Conservation (phyloP, 148 eudicot species). For the Rhododendron kiyosumense region DNA sequence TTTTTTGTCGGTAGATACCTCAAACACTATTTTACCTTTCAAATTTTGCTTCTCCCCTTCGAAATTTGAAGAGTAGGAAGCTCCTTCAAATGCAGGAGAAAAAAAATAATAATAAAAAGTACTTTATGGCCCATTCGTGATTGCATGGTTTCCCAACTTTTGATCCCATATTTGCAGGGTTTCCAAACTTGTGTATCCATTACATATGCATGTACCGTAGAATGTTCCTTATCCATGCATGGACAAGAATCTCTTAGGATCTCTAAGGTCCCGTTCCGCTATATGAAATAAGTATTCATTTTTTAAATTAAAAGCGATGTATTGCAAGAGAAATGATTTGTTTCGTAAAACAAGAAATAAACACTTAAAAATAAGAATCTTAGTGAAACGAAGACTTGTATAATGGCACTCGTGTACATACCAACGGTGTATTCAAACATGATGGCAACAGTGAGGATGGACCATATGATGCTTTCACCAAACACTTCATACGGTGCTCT, state of each 20-base stretch:
- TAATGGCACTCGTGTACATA: constrained; percentile 19
- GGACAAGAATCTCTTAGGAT: background rate
- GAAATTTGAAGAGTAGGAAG: no score
- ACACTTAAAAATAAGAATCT: no score
- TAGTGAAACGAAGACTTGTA: no score
- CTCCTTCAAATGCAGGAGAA: no score
- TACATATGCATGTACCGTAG: background rate
- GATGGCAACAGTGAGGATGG: constrained; percentile 59
- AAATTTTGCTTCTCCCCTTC: no score
- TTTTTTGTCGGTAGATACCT: no score
- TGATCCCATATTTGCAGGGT: background rate
- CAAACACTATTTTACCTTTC: no score
- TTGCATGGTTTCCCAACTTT: background rate
- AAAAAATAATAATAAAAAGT: no score
- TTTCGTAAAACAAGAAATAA: no score
- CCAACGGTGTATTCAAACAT: constrained; percentile 74
- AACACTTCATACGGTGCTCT: constrained; percentile 43
- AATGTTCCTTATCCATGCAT: background rate
- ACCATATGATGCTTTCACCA: constrained; percentile 57
- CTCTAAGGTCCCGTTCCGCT: background rate
- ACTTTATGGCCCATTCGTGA: background rate
- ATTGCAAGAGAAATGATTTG: no score
- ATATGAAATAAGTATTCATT: no score
- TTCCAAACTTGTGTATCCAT: background rate
- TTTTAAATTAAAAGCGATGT: no score